phyloP scores from a whole-genome alignment of 805 yeast genomes.

The Hermanozyma aechmeae region DNA sequence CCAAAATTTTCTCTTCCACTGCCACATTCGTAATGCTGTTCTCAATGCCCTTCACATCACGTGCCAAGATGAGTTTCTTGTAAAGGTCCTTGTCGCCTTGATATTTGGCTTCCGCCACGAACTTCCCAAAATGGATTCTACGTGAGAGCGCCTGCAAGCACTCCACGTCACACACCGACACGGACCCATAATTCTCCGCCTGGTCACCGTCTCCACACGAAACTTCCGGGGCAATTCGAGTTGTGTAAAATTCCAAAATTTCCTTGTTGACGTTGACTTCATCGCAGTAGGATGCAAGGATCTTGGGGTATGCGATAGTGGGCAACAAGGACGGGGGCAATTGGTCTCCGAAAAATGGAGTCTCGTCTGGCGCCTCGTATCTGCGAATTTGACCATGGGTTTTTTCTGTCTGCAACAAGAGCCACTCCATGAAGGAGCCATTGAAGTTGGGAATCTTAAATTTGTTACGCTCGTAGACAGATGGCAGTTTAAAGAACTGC shows the following conservation, averaged over 20 bases:
- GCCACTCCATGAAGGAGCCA: constrained; percentile 85
- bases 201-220: constrained; percentile 65
- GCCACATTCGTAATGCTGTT: constrained; percentile 76
- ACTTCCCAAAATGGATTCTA: constrained; percentile 93
- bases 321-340: constrained; percentile 72
- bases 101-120: constrained; percentile 94
- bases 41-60: constrained; percentile 66
- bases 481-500: constrained; percentile 68
- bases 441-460: constrained; percentile 56
- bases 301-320: constrained; percentile 64
- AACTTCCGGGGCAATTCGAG: constrained; percentile 66
- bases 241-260: constrained; percentile 60
- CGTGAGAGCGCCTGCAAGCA: constrained; percentile 82
- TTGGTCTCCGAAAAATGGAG: constrained; percentile 73
- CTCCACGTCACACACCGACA: constrained; percentile 77
- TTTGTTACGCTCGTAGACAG: constrained; percentile 57
- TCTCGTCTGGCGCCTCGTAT: constrained; percentile 90
- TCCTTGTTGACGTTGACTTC: constrained; percentile 69
- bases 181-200: constrained; percentile 79
- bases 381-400: constrained; percentile 67
- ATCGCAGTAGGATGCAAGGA: constrained; percentile 65
- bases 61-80: constrained; percentile 52
- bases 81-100: constrained; percentile 55
- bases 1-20: constrained; percentile 78
- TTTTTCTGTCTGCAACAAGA: constrained; percentile 63